Conservation (phyloP, 179 eudicot genomes). For the Vitellaria paradoxa region DNA sequence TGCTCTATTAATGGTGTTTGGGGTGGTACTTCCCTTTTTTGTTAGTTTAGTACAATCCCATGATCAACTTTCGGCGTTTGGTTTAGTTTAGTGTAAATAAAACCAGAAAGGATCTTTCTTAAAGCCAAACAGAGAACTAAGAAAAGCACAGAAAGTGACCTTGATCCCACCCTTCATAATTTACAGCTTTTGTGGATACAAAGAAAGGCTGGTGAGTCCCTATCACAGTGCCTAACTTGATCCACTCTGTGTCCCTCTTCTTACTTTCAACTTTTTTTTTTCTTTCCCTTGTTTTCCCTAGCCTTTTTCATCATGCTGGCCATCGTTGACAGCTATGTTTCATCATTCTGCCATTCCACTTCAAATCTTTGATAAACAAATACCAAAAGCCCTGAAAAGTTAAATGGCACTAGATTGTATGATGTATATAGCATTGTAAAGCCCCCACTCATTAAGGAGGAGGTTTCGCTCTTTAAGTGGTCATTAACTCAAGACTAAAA, state of each 20-base stretch:
- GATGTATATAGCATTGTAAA: no score
- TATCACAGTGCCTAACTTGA: constrained; percentile 11
- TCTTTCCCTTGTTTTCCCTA: background rate
- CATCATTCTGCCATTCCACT: background rate
- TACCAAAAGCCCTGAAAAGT: background rate
- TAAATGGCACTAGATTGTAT: no score
- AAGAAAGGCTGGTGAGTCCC: constrained; percentile 1
- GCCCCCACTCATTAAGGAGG: no score
- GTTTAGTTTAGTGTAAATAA: no score
- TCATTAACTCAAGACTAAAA: no score
- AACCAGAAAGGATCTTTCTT: no score
- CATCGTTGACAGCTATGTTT: constrained; percentile 17
- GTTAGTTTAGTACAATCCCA: background rate
- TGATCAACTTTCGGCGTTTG: constrained; percentile 1
- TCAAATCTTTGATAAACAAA: background rate
- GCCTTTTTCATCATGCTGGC: constrained; percentile 13
- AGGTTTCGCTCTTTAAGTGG: no score
- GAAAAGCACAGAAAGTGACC: background rate
- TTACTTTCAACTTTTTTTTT: background rate
- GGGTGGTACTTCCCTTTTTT: background rate
- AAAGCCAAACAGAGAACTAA: background rate
- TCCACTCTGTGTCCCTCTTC: constrained; percentile 5
- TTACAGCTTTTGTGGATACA: background rate
- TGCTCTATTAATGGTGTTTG: background rate
- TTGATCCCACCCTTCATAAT: background rate